Evolutionary conservation across 352 stramenopile genomes (phyloP).

Genomic region (Phytophthora megakarya): DNA sequence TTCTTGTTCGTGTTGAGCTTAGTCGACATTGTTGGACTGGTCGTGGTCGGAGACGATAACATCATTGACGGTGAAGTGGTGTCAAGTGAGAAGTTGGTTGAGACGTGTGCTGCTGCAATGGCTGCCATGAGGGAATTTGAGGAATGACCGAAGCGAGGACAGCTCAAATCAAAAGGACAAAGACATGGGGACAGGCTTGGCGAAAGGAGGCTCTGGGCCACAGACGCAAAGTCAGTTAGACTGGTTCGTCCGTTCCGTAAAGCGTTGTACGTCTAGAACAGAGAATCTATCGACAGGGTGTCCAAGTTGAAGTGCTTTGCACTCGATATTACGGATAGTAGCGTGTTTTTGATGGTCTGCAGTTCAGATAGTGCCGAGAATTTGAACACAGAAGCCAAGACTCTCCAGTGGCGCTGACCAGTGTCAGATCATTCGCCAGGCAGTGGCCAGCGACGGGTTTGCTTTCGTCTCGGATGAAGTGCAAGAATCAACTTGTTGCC

Average conservation of each 20-base stretch:
- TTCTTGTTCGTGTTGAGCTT: conserved; percentile 10
- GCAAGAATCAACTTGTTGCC: conserved; percentile 22
- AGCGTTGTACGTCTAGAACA: conserved; percentile 5
- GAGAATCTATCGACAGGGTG: neutral
- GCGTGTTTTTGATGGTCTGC: conserved; percentile 16
- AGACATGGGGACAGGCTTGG: conserved; percentile 30
- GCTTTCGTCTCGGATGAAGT: conserved; percentile 6
- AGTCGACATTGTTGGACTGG: conserved; percentile 3
- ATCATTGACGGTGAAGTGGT: conserved; percentile 7
- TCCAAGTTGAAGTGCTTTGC: conserved; percentile 16
- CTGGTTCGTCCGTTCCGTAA: conserved; percentile 15
- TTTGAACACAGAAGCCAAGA: conserved; percentile 31
- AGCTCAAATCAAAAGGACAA: no score
- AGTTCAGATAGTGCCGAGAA: conserved; percentile 37
- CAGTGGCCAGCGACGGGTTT: conserved; percentile 30
- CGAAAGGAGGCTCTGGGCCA: conserved; percentile 28
- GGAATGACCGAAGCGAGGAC: conserved; percentile 20
- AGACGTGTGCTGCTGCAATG: conserved; percentile 18
- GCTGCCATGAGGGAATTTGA: conserved; percentile 31
- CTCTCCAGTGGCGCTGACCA: conserved; percentile 25
- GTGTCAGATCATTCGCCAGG: conserved; percentile 34
- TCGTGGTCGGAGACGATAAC: conserved; percentile 21
- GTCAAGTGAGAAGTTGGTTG: conserved; percentile 20
- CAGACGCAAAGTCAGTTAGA: conserved; percentile 13
- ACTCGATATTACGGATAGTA: conserved; percentile 16